Evolutionary conservation across 257 asterid genomes (phyloP).

Genomic region (Lycium ferocissimum): DNA sequence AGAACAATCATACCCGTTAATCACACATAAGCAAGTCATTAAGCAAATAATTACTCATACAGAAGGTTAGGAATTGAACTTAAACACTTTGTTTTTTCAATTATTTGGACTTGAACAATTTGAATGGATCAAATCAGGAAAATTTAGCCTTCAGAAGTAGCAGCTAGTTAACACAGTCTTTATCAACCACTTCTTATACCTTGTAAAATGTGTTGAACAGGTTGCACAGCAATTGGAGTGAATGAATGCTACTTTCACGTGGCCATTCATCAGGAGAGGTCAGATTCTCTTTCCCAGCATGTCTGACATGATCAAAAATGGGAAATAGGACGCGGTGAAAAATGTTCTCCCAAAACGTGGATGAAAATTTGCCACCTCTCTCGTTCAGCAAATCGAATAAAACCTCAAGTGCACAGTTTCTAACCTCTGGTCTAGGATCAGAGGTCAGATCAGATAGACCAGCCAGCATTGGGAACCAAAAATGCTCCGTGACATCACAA

Average conservation of each 20-base stretch:
- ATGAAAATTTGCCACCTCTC: constrained; percentile 95
- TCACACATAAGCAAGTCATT: constrained; percentile 15
- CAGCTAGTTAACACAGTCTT: constrained; percentile 1
- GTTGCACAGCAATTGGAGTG: constrained; percentile 92
- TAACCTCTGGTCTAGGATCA: constrained; percentile 94
- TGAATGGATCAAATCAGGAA: not conserved
- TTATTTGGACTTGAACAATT: not conserved
- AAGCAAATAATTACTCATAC: not conserved
- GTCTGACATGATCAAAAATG: constrained; percentile 93
- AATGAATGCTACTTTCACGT: constrained; percentile 90
- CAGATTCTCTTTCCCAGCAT: constrained; percentile 76
- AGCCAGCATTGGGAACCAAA: constrained; percentile 99
- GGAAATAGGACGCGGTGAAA: constrained; percentile 93
- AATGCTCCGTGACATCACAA: constrained; percentile 92
- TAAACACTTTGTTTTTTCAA: not conserved
- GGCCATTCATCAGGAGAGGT: constrained; percentile 77
- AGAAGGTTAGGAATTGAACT: not conserved
- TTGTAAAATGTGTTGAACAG: constrained; percentile 97
- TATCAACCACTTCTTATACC: constrained; percentile 52
- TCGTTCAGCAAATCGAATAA: constrained; percentile 95
- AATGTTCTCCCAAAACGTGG: constrained; percentile 94
- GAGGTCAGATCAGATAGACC: constrained; percentile 98
- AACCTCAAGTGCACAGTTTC: constrained; percentile 98
- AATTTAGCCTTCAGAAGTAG: constrained; percentile 10
- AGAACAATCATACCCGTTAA: not conserved